phyloP scores from a whole-genome alignment of 176 grass and related monocot species.

The Eremochloa ophiuroides region DNA sequence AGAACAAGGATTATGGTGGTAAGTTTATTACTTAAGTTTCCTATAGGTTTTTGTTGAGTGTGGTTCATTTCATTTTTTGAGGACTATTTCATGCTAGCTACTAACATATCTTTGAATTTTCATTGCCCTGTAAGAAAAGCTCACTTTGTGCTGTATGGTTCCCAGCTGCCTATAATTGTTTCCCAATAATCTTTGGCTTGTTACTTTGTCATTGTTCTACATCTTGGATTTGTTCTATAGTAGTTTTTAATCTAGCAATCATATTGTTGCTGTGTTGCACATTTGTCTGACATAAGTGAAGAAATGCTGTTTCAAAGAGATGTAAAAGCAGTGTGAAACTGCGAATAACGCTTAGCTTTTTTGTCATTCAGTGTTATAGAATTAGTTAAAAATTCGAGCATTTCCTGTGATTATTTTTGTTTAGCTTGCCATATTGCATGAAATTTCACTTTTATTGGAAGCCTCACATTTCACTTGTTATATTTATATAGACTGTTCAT shows the following conservation, averaged over 20 bases:
- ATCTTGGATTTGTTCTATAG: not conserved
- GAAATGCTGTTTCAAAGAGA: not conserved
- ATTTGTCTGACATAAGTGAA: not conserved
- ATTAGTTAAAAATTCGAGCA: not conserved
- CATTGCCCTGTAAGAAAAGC: not conserved
- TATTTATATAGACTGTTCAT: not conserved
- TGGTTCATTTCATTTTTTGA: not conserved
- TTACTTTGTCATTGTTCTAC: not conserved
- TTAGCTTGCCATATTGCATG: not conserved
- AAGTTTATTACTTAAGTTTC: slow-evolving; percentile 8
- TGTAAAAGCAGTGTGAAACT: not conserved
- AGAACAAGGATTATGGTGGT: slow-evolving; percentile 98
- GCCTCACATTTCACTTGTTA: not conserved
- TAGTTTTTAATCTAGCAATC: not conserved
- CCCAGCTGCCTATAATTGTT: not conserved
- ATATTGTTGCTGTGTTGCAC: not conserved
- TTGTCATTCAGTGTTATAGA: not conserved
- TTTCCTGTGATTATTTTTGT: not conserved
- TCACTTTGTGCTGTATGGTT: not conserved
- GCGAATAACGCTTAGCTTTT: not conserved
- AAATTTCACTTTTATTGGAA: not conserved
- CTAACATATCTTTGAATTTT: not conserved
- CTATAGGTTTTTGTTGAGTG: not conserved
- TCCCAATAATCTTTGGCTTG: not conserved
- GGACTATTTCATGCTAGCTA: not conserved